Evolutionary conservation across 331 rosid genomes (phyloP).

Genomic region (Acacia concinna): DNA sequence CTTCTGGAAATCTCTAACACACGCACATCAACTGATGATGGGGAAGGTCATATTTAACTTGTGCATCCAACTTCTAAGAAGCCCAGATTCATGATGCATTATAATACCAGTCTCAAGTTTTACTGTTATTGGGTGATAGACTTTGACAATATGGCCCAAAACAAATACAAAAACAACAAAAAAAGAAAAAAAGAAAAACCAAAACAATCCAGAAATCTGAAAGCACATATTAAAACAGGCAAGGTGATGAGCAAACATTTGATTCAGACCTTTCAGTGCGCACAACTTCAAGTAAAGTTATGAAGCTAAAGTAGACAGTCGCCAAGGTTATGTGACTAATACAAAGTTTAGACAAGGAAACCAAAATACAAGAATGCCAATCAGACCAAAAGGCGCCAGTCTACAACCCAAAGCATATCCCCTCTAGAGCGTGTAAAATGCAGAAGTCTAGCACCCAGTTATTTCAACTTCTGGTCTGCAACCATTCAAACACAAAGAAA

Average conservation of each 20-base stretch:
- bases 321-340: neutral
- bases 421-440: constrained; percentile 22
- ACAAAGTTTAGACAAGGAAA: neutral
- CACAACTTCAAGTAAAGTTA: neutral
- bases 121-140: neutral
- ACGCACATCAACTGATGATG: constrained; percentile 3
- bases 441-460: constrained; percentile 16
- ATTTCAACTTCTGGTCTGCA: neutral
- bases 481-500: neutral
- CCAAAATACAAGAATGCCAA: neutral
- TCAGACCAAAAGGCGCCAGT: constrained; percentile 2
- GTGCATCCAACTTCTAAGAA: constrained; percentile 10
- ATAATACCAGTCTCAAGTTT: constrained; percentile 1
- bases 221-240: constrained; percentile 1
- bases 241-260: neutral
- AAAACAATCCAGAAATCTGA: neutral
- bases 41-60: constrained; percentile 4
- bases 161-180: constrained; percentile 11
- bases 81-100: neutral
- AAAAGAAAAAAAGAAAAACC: neutral
- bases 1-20: neutral
- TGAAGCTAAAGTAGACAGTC: neutral
- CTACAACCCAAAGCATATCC: neutral
- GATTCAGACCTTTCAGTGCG: neutral
- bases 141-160: neutral